phyloP scores from a whole-genome alignment of 805 yeast genomes.

The Candida montana region DNA sequence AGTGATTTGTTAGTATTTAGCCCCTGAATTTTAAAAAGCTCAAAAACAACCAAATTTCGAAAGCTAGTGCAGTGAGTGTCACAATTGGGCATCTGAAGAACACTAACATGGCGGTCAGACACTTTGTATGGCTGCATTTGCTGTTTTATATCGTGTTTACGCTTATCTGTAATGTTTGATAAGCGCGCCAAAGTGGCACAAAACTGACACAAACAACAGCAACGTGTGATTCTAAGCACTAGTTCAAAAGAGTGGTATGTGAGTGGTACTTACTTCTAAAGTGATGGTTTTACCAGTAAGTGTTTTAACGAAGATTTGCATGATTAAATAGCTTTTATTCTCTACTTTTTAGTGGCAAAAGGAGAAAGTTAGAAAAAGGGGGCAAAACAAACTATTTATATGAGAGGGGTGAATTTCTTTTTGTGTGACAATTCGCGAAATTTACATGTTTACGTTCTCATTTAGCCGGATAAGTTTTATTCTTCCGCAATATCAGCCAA shows the following conservation, averaged over 20 bases:
- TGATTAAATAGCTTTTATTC: slow-evolving; percentile 30
- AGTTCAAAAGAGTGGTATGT: too few species aligned
- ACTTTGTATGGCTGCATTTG: too few species aligned
- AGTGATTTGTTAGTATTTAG: slow-evolving; percentile 28
- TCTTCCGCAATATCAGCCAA: slow-evolving; percentile 22
- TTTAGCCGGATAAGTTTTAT: not conserved
- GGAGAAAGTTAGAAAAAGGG: slow-evolving; percentile 6
- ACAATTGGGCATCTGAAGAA: too few species aligned
- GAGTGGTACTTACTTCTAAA: slow-evolving; percentile 47
- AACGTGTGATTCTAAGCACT: not conserved
- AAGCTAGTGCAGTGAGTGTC: too few species aligned
- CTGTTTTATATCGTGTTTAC: not conserved
- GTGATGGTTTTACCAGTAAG: slow-evolving; percentile 89
- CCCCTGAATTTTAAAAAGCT: not conserved
- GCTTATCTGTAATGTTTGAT: not conserved
- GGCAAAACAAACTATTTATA: slow-evolving; percentile 5
- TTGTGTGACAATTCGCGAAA: not conserved
- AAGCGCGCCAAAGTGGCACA: slow-evolving; percentile 9
- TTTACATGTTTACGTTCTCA: not conserved
- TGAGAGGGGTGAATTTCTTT: slow-evolving; percentile 3
- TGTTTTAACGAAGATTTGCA: slow-evolving; percentile 90
- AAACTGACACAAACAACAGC: slow-evolving; percentile 1
- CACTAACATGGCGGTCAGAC: too few species aligned
- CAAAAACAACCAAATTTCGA: too few species aligned
- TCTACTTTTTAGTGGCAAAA: slow-evolving; percentile 4